These are phyloP conservation scores for Candida dajiaensis DNA, from an alignment of 805 yeast genomes.

Conservation along the genomic window DNA sequence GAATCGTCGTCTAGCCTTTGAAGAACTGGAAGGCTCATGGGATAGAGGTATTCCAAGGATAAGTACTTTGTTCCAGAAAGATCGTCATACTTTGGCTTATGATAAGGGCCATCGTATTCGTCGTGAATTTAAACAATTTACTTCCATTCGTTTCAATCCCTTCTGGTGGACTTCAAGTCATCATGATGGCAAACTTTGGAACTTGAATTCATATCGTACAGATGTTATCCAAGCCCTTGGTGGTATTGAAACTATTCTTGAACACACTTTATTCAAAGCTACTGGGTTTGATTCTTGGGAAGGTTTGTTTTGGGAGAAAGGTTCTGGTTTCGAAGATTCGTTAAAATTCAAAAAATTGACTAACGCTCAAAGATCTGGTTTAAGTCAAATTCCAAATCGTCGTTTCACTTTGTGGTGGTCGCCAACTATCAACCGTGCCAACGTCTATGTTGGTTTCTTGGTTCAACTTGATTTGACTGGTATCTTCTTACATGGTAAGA, in stretches of 20 bases:
- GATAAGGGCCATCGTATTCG: slow-evolving; percentile 91
- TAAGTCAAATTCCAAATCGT: slow-evolving; percentile 95
- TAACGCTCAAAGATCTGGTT: slow-evolving; percentile 95
- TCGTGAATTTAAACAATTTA: slow-evolving; percentile 68
- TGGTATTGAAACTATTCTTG: slow-evolving; percentile 92
- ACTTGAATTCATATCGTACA: slow-evolving; percentile 82
- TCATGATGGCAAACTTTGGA: slow-evolving; percentile 97
- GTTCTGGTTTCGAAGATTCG: slow-evolving; percentile 95
- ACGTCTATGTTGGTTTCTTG: slow-evolving; percentile 94
- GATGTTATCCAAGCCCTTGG: slow-evolving; percentile 97
- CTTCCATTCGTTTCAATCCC: slow-evolving; percentile 70
- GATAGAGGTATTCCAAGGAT: slow-evolving; percentile 96
- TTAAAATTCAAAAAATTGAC: slow-evolving; percentile 92
- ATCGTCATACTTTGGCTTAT: slow-evolving; percentile 87
- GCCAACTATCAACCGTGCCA: slow-evolving; percentile 96
- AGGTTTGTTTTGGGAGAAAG: slow-evolving; percentile 97
- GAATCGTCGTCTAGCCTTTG: slow-evolving; percentile 81
- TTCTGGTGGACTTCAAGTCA: slow-evolving; percentile 95
- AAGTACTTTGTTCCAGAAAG: slow-evolving; percentile 91
- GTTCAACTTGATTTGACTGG: slow-evolving; percentile 97
- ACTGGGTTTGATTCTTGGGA: slow-evolving; percentile 99
- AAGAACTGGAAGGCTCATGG: slow-evolving; percentile 93
- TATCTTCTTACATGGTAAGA: slow-evolving; percentile 93
- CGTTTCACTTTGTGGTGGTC: slow-evolving; percentile 99
- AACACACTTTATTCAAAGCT: slow-evolving; percentile 91